Conservation (phyloP, 768 basidiomycete species). For the Austroboletus eburneus region DNA sequence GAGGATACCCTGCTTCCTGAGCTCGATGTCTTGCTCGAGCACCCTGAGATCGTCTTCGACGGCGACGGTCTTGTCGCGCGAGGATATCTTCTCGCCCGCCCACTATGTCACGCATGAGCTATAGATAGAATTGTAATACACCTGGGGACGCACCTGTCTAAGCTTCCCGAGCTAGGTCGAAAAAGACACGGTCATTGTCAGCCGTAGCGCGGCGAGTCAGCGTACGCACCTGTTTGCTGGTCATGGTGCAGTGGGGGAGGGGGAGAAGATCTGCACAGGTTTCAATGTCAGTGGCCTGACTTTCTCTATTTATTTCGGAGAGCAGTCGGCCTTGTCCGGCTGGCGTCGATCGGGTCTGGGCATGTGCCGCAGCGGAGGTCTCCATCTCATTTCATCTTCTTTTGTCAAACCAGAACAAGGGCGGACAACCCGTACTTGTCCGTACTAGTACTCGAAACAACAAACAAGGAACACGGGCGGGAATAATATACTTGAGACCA, state of each 20-base stretch:
- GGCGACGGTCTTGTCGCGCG: slow-evolving; percentile 73
- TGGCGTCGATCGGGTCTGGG: slow-evolving; percentile 3
- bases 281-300: slow-evolving; percentile 6
- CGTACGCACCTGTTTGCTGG: slow-evolving; percentile 54
- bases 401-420: not conserved
- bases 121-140: slow-evolving; percentile 14
- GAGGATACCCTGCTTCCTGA: slow-evolving; percentile 67
- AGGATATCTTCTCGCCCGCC: slow-evolving; percentile 86
- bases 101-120: slow-evolving; percentile 44
- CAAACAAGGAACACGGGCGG: not conserved
- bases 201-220: too few species aligned
- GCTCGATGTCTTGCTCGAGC: slow-evolving; percentile 80
- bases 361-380: too few species aligned
- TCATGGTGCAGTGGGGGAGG: slow-evolving; percentile 37
- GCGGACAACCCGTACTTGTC: too few species aligned
- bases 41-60: slow-evolving; percentile 72
- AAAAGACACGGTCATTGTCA: too few species aligned
- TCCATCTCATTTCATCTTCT: not conserved
- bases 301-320: too few species aligned
- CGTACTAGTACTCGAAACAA: too few species aligned
- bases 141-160: slow-evolving; percentile 50
- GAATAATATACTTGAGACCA: not conserved
- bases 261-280: not conserved
- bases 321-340: slow-evolving; percentile 14
- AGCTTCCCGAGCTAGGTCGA: slow-evolving; percentile 64